A percentile compares a stretch with the other conserved stretches of the same genome.
Evolutionary conservation across 2,329 filamentous ascomycete species (phyloP).

Genomic region (Diaporthe humulicola): DNA sequence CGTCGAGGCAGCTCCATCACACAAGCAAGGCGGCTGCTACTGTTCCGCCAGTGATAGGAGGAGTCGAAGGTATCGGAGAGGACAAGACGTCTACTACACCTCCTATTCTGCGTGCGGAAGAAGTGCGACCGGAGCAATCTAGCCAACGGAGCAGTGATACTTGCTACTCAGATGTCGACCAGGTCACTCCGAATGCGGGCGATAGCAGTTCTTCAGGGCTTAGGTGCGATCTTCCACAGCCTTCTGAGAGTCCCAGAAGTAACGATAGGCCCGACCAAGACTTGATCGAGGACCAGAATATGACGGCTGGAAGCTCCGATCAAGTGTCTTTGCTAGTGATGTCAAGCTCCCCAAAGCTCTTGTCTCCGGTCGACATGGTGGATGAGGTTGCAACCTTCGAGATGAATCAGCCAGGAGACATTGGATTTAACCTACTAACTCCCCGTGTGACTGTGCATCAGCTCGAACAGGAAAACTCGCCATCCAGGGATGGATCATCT

Average conservation of each 20-base stretch:
- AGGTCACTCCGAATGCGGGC: not conserved
- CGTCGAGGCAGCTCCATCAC: not conserved
- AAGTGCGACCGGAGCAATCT: not conserved
- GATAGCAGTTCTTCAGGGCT: not conserved
- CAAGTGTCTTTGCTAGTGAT: constrained; percentile 11
- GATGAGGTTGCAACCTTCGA: not conserved
- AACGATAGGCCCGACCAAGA: not conserved
- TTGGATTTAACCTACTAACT: not conserved
- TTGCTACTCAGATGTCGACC: not conserved
- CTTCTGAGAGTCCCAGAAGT: not conserved
- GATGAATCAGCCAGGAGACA: not conserved
- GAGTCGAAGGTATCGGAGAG: too few relatives aligned
- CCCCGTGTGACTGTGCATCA: not conserved
- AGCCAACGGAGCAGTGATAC: not conserved
- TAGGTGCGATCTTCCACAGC: not conserved
- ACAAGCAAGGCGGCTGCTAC: not conserved
- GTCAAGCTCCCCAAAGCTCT: constrained; percentile 5
- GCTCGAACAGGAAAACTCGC: not conserved
- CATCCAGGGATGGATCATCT: constrained; percentile 35
- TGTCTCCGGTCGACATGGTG: not conserved
- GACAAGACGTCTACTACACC: not conserved
- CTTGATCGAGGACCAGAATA: too few relatives aligned
- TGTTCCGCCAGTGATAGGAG: not conserved
- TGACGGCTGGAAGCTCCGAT: not conserved
- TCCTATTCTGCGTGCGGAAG: not conserved